Base-by-base conservation (phyloP, 169 alveolate genomes). In the Cardiosporidium cionae region DNA sequence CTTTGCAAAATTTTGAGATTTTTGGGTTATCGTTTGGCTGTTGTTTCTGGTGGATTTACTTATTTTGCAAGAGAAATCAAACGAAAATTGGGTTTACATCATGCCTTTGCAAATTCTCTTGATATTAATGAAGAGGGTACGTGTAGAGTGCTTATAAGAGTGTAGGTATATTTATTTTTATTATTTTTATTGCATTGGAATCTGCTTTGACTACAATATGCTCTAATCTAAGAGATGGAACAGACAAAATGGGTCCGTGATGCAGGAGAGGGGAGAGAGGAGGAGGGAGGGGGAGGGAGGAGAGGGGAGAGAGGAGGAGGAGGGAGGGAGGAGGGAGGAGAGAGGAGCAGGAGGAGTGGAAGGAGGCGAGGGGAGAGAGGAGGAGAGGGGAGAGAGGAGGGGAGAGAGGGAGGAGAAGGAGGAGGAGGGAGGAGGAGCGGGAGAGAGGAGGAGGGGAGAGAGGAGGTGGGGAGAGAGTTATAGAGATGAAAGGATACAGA, bases 21-120 rank as follows among this genome's bases (percentile, higher is more conserved):
- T 7, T 23, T 67, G 7, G 73, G 73, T 5, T 67, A 67, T 67
- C 73, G 73, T 0, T 23, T 67, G 31, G 73, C 73, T 34, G 73
- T 67, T 34, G 44, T 67, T 32, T 37, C 65, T 23, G 73, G 73
- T 4, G 73, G 73, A 5, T 67, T 67, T 35, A 32, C 73, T 23
- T 67, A 32, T 29, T 67, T 67, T 32, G 73, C 73, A n/a, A 1
- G 73, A 9, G 44, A 32, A 35, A 32, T 67, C 3, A 67, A 67
- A 7, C 35, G 44, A 35, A 25, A 37, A 4, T 64, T 67, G 37
- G 5, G 62, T 32, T 34, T 67, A 4, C 73, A 67, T 35, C 73
- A 67, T n/a, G 73, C 73, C 1, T 67, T 67, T 34, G 73, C 73
- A 29, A 67, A 67, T 23, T 64, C 35, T 34, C 62, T 67, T 1